phyloP scores from a whole-genome alignment of 257 asterid species.

The Agastache rugosa region DNA sequence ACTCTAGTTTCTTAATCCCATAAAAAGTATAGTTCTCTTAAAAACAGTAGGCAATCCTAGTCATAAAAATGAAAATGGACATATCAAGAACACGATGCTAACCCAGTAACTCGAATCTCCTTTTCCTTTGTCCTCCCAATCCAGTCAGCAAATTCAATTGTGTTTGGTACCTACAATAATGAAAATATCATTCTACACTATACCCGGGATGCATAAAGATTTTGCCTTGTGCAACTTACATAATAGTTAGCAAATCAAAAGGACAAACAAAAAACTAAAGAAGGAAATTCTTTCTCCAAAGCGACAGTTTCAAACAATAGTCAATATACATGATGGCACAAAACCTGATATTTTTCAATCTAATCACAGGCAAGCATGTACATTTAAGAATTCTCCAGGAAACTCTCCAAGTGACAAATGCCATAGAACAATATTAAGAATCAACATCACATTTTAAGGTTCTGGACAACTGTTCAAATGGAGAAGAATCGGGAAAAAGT shows the following conservation, averaged over 20 bases:
- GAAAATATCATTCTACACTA: constrained; percentile 24
- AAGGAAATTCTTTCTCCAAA: background rate
- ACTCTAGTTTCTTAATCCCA: background rate
- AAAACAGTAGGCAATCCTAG: constrained; percentile 11
- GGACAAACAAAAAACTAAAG: background rate
- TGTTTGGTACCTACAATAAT: constrained; percentile 84
- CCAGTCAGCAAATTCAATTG: constrained; percentile 98
- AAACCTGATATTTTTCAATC: constrained; percentile 22
- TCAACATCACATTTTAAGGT: constrained; percentile 9
- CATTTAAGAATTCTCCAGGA: background rate
- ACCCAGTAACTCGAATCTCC: constrained; percentile 95
- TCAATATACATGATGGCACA: constrained; percentile 1
- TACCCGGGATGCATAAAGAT: constrained; percentile 9
- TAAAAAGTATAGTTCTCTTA: background rate
- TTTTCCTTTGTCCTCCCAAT: constrained; percentile 97
- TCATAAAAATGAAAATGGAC: constrained; percentile 28
- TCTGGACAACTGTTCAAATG: constrained; percentile 1
- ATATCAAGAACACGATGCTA: constrained; percentile 45
- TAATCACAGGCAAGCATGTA: background rate
- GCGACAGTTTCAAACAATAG: constrained; percentile 14
- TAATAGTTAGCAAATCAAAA: constrained; percentile 19
- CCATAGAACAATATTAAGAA: background rate
- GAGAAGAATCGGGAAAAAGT: background rate
- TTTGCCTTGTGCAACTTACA: constrained; percentile 24
- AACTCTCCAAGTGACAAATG: background rate